These are phyloP conservation scores for Aspergillus affinis DNA, from an alignment of 495 filamentous ascomycete genomes.

Conservation along the genomic window DNA sequence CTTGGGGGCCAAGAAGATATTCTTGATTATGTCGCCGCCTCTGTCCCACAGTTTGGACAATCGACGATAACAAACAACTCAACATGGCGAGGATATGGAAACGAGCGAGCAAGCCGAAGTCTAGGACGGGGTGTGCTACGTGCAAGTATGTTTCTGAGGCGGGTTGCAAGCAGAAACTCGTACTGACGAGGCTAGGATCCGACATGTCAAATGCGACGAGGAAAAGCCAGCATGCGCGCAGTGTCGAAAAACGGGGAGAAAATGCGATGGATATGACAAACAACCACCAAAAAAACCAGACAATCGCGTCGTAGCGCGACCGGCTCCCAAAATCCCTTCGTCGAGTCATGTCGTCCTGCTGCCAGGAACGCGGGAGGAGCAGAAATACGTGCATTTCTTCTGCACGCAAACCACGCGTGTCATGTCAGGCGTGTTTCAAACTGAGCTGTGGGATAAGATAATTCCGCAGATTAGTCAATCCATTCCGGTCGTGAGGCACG, in stretches of 20 bases:
- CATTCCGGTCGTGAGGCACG: conserved; percentile 60
- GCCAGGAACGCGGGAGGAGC: conserved; percentile 25
- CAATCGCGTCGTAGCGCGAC: background rate
- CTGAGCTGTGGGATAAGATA: conserved; percentile 55
- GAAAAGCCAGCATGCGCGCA: conserved; percentile 42
- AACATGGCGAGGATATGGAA: background rate
- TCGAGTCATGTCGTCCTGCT: conserved; percentile 16
- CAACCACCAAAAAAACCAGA: conserved; percentile 8
- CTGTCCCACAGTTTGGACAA: background rate
- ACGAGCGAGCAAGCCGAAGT: background rate
- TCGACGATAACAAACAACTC: background rate
- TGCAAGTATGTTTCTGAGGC: background rate
- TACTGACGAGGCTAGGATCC: conserved; percentile 26
- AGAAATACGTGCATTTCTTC: conserved; percentile 25
- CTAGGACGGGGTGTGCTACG: background rate
- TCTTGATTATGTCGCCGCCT: background rate
- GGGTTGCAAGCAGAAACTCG: background rate
- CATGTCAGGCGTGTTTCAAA: conserved; percentile 61
- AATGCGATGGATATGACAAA: conserved; percentile 33
- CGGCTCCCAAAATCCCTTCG: background rate
- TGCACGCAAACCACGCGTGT: conserved; percentile 16
- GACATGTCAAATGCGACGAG: conserved; percentile 58
- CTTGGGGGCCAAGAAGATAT: background rate
- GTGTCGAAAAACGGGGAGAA: conserved; percentile 47
- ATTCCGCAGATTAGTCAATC: conserved; percentile 58